These are phyloP conservation scores for Phytophthora sp. DNA, from an alignment of 352 stramenopile genomes.

Conservation along the genomic window DNA sequence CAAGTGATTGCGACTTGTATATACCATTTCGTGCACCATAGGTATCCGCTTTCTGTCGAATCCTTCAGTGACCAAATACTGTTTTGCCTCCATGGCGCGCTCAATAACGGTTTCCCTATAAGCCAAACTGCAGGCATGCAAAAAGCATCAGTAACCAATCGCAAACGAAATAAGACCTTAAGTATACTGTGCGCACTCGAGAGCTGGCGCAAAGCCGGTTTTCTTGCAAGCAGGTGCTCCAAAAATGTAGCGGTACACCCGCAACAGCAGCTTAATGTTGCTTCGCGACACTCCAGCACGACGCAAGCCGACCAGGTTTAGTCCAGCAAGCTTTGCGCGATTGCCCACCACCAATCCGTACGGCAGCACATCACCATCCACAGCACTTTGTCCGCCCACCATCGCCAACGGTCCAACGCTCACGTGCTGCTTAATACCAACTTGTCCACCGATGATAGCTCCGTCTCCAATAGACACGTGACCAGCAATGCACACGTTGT, in stretches of 20 bases:
- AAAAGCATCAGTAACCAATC: conserved; percentile 2
- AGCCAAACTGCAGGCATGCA: conserved; percentile 46
- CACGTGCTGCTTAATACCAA: conserved; percentile 81
- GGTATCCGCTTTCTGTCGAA: conserved; percentile 37
- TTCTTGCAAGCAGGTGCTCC: conserved; percentile 53
- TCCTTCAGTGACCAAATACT: conserved; percentile 52
- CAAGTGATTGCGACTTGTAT: background rate
- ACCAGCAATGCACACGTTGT: conserved; percentile 83
- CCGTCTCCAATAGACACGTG: conserved; percentile 79
- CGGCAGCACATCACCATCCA: conserved; percentile 84
- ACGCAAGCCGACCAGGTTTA: conserved; percentile 81
- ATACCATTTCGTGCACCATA: conserved; percentile 69
- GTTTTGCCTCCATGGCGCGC: conserved; percentile 60
- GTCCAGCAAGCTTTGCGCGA: conserved; percentile 70
- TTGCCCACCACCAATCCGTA: conserved; percentile 81
- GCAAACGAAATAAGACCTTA: background rate
- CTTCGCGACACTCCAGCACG: conserved; percentile 61
- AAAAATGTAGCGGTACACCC: conserved; percentile 83
- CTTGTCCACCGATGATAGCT: conserved; percentile 80
- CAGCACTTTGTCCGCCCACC: conserved; percentile 79
- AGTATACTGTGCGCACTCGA: conserved; percentile 53
- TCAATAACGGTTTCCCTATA: conserved; percentile 57
- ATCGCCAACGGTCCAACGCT: conserved; percentile 75
- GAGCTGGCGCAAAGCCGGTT: conserved; percentile 72
- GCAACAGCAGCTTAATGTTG: conserved; percentile 82